Evolutionary conservation across 352 stramenopile species (phyloP).

Genomic region (Pythium apleroticum): DNA sequence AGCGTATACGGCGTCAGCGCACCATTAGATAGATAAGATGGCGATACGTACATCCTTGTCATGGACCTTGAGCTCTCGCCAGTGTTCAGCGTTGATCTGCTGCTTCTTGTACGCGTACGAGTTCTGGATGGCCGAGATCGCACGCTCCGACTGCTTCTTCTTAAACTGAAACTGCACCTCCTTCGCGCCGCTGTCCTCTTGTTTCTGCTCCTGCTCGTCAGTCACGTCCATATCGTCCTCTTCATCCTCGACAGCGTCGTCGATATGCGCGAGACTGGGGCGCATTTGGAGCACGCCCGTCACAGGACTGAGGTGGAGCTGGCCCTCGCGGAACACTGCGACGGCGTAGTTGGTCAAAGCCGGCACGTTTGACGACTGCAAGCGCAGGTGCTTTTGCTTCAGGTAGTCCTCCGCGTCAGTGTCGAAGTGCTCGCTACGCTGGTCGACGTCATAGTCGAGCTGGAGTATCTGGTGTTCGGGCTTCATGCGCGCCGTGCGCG

Average conservation of each 20-base stretch:
- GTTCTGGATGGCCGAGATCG: constrained; percentile 77
- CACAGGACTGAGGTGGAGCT: constrained; percentile 79
- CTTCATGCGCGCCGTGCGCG: constrained; percentile 64
- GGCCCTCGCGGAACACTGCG: constrained; percentile 74
- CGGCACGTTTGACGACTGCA: constrained; percentile 64
- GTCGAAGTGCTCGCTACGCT: constrained; percentile 74
- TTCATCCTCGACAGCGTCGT: constrained; percentile 70
- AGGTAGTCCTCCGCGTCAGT: constrained; percentile 78
- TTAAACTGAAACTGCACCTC: constrained; percentile 89
- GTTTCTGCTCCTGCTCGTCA: constrained; percentile 51
- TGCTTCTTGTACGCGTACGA: constrained; percentile 85
- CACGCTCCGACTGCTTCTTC: constrained; percentile 83
- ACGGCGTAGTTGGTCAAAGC: constrained; percentile 79
- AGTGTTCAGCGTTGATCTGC: constrained; percentile 78
- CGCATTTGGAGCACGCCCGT: constrained; percentile 78
- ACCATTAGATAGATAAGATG: neutral
- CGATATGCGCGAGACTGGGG: constrained; percentile 73
- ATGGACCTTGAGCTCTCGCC: constrained; percentile 71
- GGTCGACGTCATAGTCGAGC: constrained; percentile 74
- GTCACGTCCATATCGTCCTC: constrained; percentile 50
- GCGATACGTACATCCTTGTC: constrained; percentile 55
- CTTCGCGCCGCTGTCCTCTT: constrained; percentile 55
- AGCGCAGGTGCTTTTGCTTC: constrained; percentile 65
- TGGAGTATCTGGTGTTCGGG: constrained; percentile 74
- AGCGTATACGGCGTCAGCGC: neutral